Evolutionary conservation across 768 basidiomycete genomes (phyloP), one percentile per base, ranked within the genome.

Genomic region (Brasilioporus rufonigricans): DNA sequence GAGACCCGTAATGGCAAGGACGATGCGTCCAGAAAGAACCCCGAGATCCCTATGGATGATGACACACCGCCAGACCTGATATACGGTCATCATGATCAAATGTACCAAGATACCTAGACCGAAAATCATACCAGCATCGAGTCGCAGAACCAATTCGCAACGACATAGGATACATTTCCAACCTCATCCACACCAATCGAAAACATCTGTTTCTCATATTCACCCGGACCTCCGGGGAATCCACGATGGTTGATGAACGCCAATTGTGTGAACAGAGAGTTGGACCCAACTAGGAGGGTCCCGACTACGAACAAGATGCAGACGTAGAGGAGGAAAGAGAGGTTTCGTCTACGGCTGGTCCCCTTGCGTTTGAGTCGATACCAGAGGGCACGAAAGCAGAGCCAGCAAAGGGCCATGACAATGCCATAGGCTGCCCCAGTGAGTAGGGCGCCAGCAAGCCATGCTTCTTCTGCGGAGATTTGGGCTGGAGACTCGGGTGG

Each of bases 231-330:
- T 12, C 67, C 69, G 0, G 68, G 49, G 39, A 40, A 69, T 13
- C 64, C 60, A 3, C 69, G 63, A 33, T 71, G 12, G 8, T 69
- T 59, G 39, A 69, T 63, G 35, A 71, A 69, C 18, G 68, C 68
- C 44, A 71, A 13, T 31, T 69, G 68, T 0, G 67, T 69, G 47
- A 69, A 71, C 33, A 57, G 14, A 2, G 67, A 65, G 43, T 61
- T 71, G 48, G 69, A 69, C 24, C 40, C 59, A 7, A 71, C 31
- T 24, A 60, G 63, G 24, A 71, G 59, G 31, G 69, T 54, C 9
- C 69, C 68, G 18, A 66, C 38, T 6, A 48, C 26, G 33, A 69
- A 69, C 36, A 67, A 45, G 53, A 58, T 24, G 44, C 29, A 60
- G 50, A 55, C 50, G 31, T 71, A 71, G 43, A 56, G 2, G 32